These are phyloP conservation scores for Westerdykella sp. DNA, from an alignment of 2,329 filamentous ascomycete genomes.

Conservation along the genomic window DNA sequence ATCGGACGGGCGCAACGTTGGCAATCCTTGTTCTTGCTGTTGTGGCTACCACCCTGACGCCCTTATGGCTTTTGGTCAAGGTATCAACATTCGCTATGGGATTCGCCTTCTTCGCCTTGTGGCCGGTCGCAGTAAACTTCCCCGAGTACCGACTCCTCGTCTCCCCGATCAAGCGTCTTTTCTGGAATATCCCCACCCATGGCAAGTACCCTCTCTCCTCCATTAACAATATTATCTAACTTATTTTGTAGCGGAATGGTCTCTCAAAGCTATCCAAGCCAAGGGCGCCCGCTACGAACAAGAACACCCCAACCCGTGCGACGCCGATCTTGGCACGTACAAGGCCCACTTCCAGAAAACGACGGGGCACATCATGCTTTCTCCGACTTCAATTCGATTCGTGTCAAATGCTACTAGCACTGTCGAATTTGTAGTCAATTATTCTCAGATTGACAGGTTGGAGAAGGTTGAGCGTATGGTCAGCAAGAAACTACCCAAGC, in stretches of 20 bases:
- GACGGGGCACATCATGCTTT: slow-evolving; percentile 15
- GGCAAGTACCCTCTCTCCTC: slow-evolving; percentile 5
- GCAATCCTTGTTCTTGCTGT: slow-evolving; percentile 16
- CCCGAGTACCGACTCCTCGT: slow-evolving; percentile 34
- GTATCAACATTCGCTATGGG: slow-evolving; percentile 22
- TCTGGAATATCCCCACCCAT: slow-evolving; percentile 37
- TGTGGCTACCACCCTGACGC: slow-evolving; percentile 16
- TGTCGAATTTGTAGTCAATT: slow-evolving; percentile 11
- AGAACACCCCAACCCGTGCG: not conserved
- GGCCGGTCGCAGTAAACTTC: slow-evolving; percentile 28
- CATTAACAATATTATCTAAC: not conserved
- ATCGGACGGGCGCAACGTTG: slow-evolving; percentile 21
- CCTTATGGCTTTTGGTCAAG: slow-evolving; percentile 27
- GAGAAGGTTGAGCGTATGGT: slow-evolving; percentile 23
- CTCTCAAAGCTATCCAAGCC: slow-evolving; percentile 27
- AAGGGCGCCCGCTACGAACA: slow-evolving; percentile 15
- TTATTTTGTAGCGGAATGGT: slow-evolving; percentile 24
- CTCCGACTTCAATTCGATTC: slow-evolving; percentile 14
- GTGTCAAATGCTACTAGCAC: slow-evolving; percentile 7
- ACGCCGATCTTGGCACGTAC: slow-evolving; percentile 17
- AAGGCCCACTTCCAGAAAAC: slow-evolving; percentile 11
- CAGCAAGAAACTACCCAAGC: slow-evolving; percentile 12
- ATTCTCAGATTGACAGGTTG: slow-evolving; percentile 12
- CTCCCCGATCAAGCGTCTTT: slow-evolving; percentile 28
- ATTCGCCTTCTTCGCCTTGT: slow-evolving; percentile 30